A percentile compares a stretch with the other conserved stretches of the same genome.
phyloP scores from a whole-genome alignment of 805 yeast species.

The Nakazawaea ambrosiae region DNA sequence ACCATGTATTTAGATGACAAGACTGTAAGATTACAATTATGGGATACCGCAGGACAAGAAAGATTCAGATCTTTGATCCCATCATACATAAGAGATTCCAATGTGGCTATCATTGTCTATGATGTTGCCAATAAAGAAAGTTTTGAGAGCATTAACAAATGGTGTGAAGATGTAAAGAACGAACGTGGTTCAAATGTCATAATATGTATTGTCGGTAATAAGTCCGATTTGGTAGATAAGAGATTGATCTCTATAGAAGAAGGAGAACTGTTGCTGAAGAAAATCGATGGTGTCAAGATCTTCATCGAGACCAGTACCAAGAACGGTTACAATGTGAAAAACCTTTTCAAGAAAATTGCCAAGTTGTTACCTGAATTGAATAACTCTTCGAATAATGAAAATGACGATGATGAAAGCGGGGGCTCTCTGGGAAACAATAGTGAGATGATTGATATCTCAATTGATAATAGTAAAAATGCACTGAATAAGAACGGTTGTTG shows the following conservation, averaged over 20 bases:
- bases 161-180: constrained; percentile 92
- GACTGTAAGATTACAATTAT: constrained; percentile 87
- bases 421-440: neutral
- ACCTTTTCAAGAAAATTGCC: constrained; percentile 84
- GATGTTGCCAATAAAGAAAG: constrained; percentile 85
- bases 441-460: constrained; percentile 12
- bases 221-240: constrained; percentile 71
- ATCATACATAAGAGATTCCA: constrained; percentile 89
- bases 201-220: constrained; percentile 87
- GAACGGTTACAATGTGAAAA: constrained; percentile 90
- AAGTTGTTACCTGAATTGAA: constrained; percentile 79
- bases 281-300: constrained; percentile 59
- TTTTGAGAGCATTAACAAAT: constrained; percentile 75
- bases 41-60: constrained; percentile 99
- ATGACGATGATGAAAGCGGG: constrained; percentile 9
- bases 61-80: constrained; percentile 93
- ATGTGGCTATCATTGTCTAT: constrained; percentile 95
- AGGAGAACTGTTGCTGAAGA: constrained; percentile 70
- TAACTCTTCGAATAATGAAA: constrained; percentile 42
- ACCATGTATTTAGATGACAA: constrained; percentile 95
- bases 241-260: constrained; percentile 81
- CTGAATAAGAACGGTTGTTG: constrained; percentile 7
- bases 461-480: constrained; percentile 17
- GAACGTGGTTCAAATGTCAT: constrained; percentile 90
- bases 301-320: constrained; percentile 93